Conservation (phyloP, 2,329 filamentous ascomycete species). For the Clonostachys rhizophaga region DNA sequence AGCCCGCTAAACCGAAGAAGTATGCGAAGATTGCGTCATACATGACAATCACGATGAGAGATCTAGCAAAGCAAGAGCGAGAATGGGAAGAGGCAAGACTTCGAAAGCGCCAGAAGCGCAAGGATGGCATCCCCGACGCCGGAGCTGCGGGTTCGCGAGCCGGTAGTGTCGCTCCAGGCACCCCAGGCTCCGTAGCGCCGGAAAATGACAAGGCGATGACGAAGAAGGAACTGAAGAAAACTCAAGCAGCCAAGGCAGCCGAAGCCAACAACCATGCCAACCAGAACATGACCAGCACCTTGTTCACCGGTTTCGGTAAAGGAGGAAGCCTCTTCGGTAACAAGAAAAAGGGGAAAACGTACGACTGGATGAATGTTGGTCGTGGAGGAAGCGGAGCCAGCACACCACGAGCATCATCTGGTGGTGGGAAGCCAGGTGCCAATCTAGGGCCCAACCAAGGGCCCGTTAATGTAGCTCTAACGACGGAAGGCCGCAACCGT, state of each 20-base stretch:
- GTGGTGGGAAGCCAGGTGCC: conserved; percentile 19
- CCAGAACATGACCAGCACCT: conserved; percentile 77
- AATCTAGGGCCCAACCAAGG: conserved; percentile 9
- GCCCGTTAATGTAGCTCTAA: conserved; percentile 33
- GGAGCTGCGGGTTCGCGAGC: conserved; percentile 42
- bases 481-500: conserved; percentile 55
- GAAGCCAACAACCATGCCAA: conserved; percentile 76
- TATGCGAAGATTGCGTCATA: conserved; percentile 45
- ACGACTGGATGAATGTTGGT: conserved; percentile 66
- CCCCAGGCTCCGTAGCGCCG: conserved; percentile 57
- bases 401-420: conserved; percentile 35
- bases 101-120: conserved; percentile 60
- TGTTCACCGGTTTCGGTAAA: conserved; percentile 63
- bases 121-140: conserved; percentile 49
- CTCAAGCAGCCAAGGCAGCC: conserved; percentile 68
- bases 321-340: conserved; percentile 52
- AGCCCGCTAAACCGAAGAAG: conserved; percentile 25
- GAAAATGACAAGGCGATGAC: conserved; percentile 66
- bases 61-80: conserved; percentile 61
- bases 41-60: conserved; percentile 50
- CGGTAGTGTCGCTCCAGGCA: conserved; percentile 54
- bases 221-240: conserved; percentile 82
- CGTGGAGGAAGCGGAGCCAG: conserved; percentile 46
- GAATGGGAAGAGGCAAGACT: conserved; percentile 69
- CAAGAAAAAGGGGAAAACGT: conserved; percentile 62